These are phyloP conservation scores for Silene conica DNA, from an alignment of 148 eudicot species.

Conservation along the genomic window DNA sequence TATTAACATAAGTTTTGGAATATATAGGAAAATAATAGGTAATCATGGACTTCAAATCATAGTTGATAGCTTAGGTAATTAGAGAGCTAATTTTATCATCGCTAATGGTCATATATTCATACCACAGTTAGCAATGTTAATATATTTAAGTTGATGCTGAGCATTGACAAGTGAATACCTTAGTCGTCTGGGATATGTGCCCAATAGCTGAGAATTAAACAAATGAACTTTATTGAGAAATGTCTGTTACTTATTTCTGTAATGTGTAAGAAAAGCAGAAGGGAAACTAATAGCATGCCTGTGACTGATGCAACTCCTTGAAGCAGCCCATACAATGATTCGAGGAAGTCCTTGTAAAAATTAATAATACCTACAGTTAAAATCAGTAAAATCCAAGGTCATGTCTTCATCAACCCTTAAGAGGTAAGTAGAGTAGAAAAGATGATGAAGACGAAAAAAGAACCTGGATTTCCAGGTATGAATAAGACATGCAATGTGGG, in stretches of 20 bases:
- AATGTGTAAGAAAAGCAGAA: slow-evolving; percentile 5
- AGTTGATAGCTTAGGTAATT: neutral
- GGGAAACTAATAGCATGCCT: slow-evolving; percentile 43
- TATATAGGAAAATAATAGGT: neutral
- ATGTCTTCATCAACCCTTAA: neutral
- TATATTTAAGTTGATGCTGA: neutral
- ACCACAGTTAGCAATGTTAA: neutral
- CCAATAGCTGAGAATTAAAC: slow-evolving; percentile 69
- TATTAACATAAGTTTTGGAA: neutral
- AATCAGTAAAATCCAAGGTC: slow-evolving; percentile 10
- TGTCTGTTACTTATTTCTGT: neutral
- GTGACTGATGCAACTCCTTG: slow-evolving; percentile 79
- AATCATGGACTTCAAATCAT: neutral
- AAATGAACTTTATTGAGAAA: slow-evolving; percentile 24
- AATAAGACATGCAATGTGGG: slow-evolving; percentile 63
- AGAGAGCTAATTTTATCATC: neutral
- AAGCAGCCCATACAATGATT: slow-evolving; percentile 62
- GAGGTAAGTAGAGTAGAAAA: neutral
- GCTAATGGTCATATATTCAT: neutral
- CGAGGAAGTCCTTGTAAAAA: slow-evolving; percentile 75
- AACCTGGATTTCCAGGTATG: slow-evolving; percentile 96
- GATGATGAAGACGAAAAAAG: neutral
- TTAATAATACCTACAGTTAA: slow-evolving; percentile 52
- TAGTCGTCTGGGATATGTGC: slow-evolving; percentile 64
- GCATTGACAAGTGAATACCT: slow-evolving; percentile 42